phyloP scores from a whole-genome alignment of 345 rosid species.

The Jatropha curcas region DNA sequence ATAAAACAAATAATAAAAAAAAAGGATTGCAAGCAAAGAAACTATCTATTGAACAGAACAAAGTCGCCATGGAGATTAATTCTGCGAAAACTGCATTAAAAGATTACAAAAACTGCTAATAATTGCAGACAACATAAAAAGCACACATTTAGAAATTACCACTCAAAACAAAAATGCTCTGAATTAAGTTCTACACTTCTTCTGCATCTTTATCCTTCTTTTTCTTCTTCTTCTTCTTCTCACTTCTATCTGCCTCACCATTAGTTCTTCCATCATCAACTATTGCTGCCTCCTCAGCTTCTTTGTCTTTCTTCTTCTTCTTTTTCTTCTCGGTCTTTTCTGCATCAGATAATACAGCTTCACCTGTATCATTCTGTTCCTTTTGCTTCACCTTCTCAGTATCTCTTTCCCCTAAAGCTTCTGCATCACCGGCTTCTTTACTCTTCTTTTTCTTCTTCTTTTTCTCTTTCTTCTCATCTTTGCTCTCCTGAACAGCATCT shows the following conservation, averaged over 20 bases:
- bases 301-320: conserved; percentile 72
- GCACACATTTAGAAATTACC: not conserved
- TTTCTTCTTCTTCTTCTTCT: conserved; percentile 69
- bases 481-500: conserved; percentile 29
- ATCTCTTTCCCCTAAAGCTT: conserved; percentile 30
- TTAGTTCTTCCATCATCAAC: conserved; percentile 41
- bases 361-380: conserved; percentile 47
- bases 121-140: conserved; percentile 1
- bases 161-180: conserved; percentile 1
- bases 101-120: conserved; percentile 15
- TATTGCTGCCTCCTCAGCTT: conserved; percentile 37
- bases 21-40: not conserved
- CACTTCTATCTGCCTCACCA: conserved; percentile 48
- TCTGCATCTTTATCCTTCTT: conserved; percentile 51
- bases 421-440: conserved; percentile 42
- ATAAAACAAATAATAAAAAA: not conserved
- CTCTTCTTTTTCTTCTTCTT: conserved; percentile 57
- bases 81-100: conserved; percentile 17
- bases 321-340: conserved; percentile 64
- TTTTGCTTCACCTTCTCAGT: conserved; percentile 41
- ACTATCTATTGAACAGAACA: conserved; percentile 1
- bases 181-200: not conserved
- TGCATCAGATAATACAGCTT: conserved; percentile 37
- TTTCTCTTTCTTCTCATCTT: conserved; percentile 51
- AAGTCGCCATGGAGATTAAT: conserved; percentile 13